These are phyloP conservation scores for Curvularia lunata DNA, from an alignment of 2,329 filamentous ascomycete genomes.

Conservation along the genomic window DNA sequence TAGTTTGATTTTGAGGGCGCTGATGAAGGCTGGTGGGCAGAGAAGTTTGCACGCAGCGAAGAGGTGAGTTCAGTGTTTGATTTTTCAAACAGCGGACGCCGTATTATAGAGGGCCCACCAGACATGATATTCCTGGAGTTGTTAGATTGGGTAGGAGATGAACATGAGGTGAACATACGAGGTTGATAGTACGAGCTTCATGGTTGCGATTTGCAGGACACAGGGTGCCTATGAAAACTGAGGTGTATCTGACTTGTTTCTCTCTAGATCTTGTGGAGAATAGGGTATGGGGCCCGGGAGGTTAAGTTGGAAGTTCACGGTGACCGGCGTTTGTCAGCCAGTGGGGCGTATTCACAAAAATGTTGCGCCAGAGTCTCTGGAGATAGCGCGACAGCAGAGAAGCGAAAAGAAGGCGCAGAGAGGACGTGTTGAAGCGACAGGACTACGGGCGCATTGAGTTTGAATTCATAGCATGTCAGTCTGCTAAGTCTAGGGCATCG, in stretches of 20 bases:
- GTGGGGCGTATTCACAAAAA: conserved; percentile 16
- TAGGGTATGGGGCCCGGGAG: not conserved
- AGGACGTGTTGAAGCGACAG: not conserved
- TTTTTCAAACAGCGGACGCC: conserved; percentile 76
- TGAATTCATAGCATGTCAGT: not conserved
- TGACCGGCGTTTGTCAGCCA: conserved; percentile 30
- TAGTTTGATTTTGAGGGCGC: conserved; percentile 51
- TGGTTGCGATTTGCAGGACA: conserved; percentile 53
- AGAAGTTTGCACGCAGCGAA: conserved; percentile 83
- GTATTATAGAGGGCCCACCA: conserved; percentile 81
- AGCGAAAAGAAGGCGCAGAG: not conserved
- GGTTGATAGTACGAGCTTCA: conserved; percentile 84
- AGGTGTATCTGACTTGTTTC: not conserved
- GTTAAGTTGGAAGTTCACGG: not conserved
- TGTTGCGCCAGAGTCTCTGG: conserved; percentile 8
- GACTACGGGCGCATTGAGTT: conserved; percentile 1
- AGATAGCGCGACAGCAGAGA: not conserved
- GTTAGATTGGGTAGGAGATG: conserved; percentile 35
- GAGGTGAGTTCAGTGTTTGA: conserved; percentile 94
- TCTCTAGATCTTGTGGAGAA: not conserved
- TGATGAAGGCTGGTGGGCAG: conserved; percentile 70
- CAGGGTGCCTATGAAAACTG: not conserved
- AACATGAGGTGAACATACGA: conserved; percentile 65
- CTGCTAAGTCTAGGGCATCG: not conserved
- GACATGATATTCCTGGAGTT: conserved; percentile 86